phyloP scores from a whole-genome alignment of 164 flowering plant genomes.

The Vitis amurensis region DNA sequence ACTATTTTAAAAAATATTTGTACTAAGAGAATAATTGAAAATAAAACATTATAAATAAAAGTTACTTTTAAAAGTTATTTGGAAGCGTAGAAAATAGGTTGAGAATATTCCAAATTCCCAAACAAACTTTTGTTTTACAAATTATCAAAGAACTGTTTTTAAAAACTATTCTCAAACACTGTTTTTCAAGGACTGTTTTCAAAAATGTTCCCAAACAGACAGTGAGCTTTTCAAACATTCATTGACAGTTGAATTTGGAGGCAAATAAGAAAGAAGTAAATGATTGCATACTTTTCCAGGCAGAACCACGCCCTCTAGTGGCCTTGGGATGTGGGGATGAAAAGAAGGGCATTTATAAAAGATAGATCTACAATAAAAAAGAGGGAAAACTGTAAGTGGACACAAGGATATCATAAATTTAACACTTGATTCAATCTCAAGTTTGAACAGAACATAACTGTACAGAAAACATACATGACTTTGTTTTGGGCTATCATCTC shows the following conservation, averaged over 20 bases:
- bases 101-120: no score
- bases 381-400: background rate
- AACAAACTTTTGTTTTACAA: no score
- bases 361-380: conserved; percentile 31
- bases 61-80: no score
- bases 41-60: no score
- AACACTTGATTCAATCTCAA: background rate
- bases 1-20: no score
- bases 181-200: no score
- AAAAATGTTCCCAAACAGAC: no score
- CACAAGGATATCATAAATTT: background rate
- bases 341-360: conserved; percentile 36
- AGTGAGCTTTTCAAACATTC: no score
- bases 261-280: background rate
- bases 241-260: background rate
- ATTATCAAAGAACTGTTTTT: no score
- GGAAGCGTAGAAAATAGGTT: no score
- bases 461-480: conserved; percentile 38
- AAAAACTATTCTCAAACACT: no score
- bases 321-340: conserved; percentile 52
- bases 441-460: background rate
- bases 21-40: no score
- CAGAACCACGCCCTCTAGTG: conserved; percentile 35
- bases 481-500: conserved; percentile 27
- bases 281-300: conserved; percentile 33